These are phyloP conservation scores for Senna tora DNA, from an alignment of 306 rosid species.

Conservation along the genomic window DNA sequence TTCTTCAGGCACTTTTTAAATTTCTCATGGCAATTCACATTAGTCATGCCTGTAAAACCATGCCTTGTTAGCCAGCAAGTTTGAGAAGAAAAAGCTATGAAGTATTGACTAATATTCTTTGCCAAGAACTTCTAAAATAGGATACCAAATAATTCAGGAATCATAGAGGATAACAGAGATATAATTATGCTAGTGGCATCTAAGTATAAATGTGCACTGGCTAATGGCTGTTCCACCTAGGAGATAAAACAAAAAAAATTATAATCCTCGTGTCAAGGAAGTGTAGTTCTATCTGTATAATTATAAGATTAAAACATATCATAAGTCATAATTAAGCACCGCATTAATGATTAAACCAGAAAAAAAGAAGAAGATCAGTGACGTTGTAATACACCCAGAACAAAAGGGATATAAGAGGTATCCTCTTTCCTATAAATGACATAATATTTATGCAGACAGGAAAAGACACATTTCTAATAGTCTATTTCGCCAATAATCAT, in stretches of 20 bases:
- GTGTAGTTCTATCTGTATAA: neutral
- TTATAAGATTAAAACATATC: neutral
- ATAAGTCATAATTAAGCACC: neutral
- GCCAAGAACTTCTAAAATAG: neutral
- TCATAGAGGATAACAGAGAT: neutral
- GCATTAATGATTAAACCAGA: neutral
- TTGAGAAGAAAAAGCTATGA: neutral
- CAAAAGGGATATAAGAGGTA: neutral
- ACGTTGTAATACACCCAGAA: neutral
- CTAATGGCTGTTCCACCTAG: neutral
- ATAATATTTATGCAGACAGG: neutral
- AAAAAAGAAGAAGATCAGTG: neutral
- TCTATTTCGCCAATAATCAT: neutral
- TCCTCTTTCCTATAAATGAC: neutral
- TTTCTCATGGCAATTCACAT: constrained; percentile 73
- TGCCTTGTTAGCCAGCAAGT: constrained; percentile 10
- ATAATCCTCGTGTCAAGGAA: neutral
- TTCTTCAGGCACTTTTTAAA: constrained; percentile 71
- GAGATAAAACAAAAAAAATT: neutral
- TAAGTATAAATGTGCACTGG: neutral
- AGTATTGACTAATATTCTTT: neutral
- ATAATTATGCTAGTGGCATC: neutral
- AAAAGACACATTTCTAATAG: neutral
- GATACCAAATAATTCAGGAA: neutral
- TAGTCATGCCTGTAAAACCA: constrained; percentile 61